Conservation (phyloP, 805 yeast species). For the Starmerella floricola region DNA sequence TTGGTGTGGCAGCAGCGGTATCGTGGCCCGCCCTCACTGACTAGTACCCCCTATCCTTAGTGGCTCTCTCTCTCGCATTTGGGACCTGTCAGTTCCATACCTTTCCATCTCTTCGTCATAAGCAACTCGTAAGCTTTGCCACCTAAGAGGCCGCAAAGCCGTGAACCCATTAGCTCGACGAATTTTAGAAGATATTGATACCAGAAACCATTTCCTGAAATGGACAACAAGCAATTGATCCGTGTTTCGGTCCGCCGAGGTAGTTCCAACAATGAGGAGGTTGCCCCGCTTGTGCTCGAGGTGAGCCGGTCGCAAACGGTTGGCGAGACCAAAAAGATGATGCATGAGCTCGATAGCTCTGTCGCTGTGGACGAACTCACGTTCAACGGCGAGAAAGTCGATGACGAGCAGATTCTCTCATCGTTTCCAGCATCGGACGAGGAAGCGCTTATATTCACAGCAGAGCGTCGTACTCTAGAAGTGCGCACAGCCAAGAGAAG, state of each 20-base stretch:
- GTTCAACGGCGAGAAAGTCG: constrained; percentile 25
- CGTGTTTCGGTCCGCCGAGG: constrained; percentile 21
- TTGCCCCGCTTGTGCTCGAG: constrained; percentile 20
- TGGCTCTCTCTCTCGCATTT: no score
- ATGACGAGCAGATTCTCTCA: constrained; percentile 25
- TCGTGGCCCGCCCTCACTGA: not conserved
- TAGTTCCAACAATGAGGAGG: constrained; percentile 14
- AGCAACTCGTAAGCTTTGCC: not conserved
- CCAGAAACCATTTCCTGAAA: no score
- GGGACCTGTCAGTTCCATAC: not conserved
- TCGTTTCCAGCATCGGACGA: constrained; percentile 25
- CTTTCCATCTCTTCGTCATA: not conserved
- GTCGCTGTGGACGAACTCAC: constrained; percentile 25
- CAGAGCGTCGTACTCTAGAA: constrained; percentile 24
- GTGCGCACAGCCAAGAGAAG: constrained; percentile 30
- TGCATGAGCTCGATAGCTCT: constrained; percentile 24
- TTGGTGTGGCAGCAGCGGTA: not conserved
- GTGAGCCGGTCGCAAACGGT: constrained; percentile 25
- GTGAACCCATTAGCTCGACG: not conserved
- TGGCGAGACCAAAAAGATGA: constrained; percentile 27
- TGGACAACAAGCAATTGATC: constrained; percentile 18
- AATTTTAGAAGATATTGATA: no score
- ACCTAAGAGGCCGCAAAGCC: not conserved
- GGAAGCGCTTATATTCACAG: constrained; percentile 24
- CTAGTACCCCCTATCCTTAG: no score